Conservation (phyloP, 129 eudicot species). For the Flaveria robusta region DNA sequence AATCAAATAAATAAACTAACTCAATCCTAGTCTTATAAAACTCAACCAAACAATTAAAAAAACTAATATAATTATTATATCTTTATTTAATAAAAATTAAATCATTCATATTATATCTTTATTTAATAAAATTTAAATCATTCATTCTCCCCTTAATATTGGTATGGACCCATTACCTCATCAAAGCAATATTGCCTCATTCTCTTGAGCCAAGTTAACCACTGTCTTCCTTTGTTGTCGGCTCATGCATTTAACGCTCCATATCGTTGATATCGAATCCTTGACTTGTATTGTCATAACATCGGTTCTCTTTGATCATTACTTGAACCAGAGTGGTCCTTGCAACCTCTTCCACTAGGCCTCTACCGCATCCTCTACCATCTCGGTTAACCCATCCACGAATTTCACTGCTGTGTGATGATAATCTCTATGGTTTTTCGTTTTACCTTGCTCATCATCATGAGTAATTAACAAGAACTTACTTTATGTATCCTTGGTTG, state of each 20-base stretch:
- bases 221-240: too few relatives aligned
- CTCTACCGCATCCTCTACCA: background rate
- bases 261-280: too few relatives aligned
- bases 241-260: too few relatives aligned
- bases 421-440: background rate
- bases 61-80: too few relatives aligned
- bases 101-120: background rate
- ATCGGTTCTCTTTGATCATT: too few relatives aligned
- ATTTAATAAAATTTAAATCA: background rate
- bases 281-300: too few relatives aligned
- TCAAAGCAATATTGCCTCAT: background rate
- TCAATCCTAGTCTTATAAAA: too few relatives aligned
- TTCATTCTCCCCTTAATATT: background rate
- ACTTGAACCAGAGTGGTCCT: too few relatives aligned
- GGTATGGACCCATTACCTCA: background rate
- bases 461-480: background rate
- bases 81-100: too few relatives aligned
- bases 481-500: background rate
- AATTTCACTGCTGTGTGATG: background rate
- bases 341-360: background rate
- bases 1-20: too few relatives aligned
- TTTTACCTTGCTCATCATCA: background rate
- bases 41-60: too few relatives aligned
- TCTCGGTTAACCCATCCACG: too few relatives aligned
- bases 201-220: background rate